phyloP scores from a whole-genome alignment of 371 early-diverging fungal genomes.

The Actinomortierella ambigua region DNA sequence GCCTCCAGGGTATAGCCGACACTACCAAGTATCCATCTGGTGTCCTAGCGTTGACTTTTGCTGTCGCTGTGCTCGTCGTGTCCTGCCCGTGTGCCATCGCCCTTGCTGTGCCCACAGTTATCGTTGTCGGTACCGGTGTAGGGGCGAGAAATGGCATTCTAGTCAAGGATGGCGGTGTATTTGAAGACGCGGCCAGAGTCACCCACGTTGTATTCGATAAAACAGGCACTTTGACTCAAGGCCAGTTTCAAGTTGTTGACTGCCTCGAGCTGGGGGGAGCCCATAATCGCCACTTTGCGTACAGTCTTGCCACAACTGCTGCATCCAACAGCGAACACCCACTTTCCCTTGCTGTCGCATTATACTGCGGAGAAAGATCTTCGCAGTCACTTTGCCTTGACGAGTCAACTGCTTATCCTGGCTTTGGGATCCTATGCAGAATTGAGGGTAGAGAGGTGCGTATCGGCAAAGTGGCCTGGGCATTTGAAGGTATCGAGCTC shows the following conservation, averaged over 20 bases:
- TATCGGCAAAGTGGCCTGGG: neutral
- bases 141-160: conserved; percentile 14
- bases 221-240: conserved; percentile 12
- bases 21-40: conserved; percentile 12
- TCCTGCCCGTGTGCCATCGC: conserved; percentile 16
- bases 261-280: neutral
- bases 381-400: neutral
- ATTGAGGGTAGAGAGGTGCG: neutral
- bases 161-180: conserved; percentile 15
- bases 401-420: neutral
- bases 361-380: neutral
- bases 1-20: conserved; percentile 13
- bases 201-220: conserved; percentile 19
- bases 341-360: conserved; percentile 11
- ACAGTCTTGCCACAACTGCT: conserved; percentile 1
- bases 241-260: conserved; percentile 9
- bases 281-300: neutral
- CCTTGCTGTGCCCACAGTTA: conserved; percentile 14
- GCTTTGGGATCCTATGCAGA: neutral
- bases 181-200: conserved; percentile 7
- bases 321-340: conserved; percentile 22
- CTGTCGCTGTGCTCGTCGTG: conserved; percentile 16
- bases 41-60: conserved; percentile 7
- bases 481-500: neutral
- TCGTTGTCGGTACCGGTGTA: conserved; percentile 13